Evolutionary conservation across 176 grass and related monocot species (phyloP), one percentile per base, ranked within the genome.

Genomic region (Stipa capillata): DNA sequence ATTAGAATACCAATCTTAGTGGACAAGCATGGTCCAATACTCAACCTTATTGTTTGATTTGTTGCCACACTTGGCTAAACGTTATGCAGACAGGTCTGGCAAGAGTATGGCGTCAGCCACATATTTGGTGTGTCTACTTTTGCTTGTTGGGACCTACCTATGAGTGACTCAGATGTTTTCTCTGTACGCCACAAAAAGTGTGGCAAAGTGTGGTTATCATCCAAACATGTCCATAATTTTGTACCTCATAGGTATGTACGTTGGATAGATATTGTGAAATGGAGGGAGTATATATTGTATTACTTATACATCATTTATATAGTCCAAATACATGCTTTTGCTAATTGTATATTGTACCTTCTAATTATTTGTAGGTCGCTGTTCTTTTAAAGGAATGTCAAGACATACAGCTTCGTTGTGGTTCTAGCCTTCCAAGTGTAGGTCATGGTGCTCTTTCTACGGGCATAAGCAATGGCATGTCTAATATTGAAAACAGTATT

Each of bases 341-440:
- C 37, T 89, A 21, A 81, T 33, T 56, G 6, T 71, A 65, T 76
- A 42, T 2, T 77, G 49, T 27, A 5, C 54, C 59, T 23, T 77
- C 10, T 78, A 20, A 49, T 65, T 70, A 55, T 57, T 74, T 70
- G 4, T 77, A 99, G 96, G 67, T 99, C 6, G 61, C 92, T 87
- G 76, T 99, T 44, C 88, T 99, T 55, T 74, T 99, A 72, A 99
- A 99, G 79, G 96, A 99, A 78, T 99, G 92, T 62, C 92, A 93
- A 89, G 90, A 99, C 81, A 84, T 99, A 81, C 96, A 99, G 81
- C 72, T 95, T 71, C 92, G 92, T 57, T 99, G 92, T 82, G 92
- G 96, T 82, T 85, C 83, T 84, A 82, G 45, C 43, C 77, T 83
- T 86, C 42, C 66, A 40, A 55, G 49, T 77, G 55, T 39, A 53